Base-by-base conservation (phyloP, 768 basidiomycete species). In the Rhodotorula toruloides region DNA sequence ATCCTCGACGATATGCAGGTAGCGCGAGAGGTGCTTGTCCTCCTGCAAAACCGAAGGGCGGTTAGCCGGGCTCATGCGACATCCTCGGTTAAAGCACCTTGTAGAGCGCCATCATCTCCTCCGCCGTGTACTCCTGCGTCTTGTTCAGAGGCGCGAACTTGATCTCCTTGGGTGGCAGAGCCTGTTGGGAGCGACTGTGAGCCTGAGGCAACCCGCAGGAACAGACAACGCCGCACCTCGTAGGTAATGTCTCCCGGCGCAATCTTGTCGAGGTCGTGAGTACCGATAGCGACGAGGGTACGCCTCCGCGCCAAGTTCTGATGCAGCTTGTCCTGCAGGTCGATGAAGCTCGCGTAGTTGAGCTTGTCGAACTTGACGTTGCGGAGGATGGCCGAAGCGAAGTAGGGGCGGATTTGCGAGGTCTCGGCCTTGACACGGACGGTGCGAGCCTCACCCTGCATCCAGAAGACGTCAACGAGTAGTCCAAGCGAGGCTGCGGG, bases 281-380 rank as follows among this genome's bases (percentile, higher is more conserved):
- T 99, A 62, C 96, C 96, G 71, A 99, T 96, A 27, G 96, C 85
- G 53, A 94, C 96, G 49, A 99, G 84, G 75, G 88, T 89, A 63
- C 96, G 82, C 70, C 88, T 82, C 63, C 96, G 82, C 75, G 90
- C 92, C 40, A 99, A 84, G 78, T 99, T 99, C 75, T 93, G 89
- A 76, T 99, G 96, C 55, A 99, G 82, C 78, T 98, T 99, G 76
- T 99, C 96, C 79, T 99, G 96, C n/a, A 99, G 81, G 76, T 98
- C 96, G 73, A 99, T 94, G 84, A 99, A 98, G 68, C 90, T 92
- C 32, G 88, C 89, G 76, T 98, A 98, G 44, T 90, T 91, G 57
- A 83, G 82, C 48, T 85, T 85, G 36, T 89, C 90, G 80, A 99
- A 93, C 72, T 85, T 86, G 75, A 97, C 79, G 74, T 93, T 88